A percentile compares a stretch with the other conserved stretches of the same genome.
Conservation (phyloP, 331 rosid species). For the Spiraea crenata region DNA sequence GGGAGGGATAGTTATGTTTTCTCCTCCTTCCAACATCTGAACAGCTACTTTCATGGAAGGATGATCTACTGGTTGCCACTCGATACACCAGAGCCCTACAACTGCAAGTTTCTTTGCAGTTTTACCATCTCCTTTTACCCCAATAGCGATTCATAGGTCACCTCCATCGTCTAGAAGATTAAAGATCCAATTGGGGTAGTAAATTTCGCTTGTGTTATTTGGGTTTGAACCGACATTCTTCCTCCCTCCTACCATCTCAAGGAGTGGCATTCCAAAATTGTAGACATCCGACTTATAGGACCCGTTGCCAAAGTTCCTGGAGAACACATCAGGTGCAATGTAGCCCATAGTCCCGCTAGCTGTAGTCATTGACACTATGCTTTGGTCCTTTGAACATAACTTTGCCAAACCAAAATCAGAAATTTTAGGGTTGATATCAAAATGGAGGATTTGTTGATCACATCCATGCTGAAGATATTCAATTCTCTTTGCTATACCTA, state of each 20-base stretch:
- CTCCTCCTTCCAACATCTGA: not conserved
- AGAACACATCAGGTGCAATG: not conserved
- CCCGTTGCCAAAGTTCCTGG: not conserved
- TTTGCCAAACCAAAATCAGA: constrained; percentile 12
- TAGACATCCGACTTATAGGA: not conserved
- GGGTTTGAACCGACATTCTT: not conserved
- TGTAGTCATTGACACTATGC: constrained; percentile 5
- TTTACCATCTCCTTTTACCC: not conserved
- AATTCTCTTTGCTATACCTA: not conserved
- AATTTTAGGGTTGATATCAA: not conserved
- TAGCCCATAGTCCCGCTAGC: not conserved
- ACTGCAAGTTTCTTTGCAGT: not conserved
- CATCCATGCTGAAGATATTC: constrained; percentile 6
- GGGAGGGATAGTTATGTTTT: not conserved
- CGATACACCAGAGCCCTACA: constrained; percentile 8
- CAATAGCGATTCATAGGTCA: not conserved
- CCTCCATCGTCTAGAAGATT: constrained; percentile 3
- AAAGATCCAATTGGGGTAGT: constrained; percentile 12
- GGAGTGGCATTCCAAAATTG: not conserved
- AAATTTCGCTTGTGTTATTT: not conserved
- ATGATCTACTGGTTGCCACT: not conserved
- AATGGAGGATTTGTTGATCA: constrained; percentile 1
- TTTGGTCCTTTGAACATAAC: constrained; percentile 14
- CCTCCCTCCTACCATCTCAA: constrained; percentile 10
- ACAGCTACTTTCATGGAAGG: not conserved